phyloP scores from a whole-genome alignment of 345 rosid genomes.

The Gossypium bickii region DNA sequence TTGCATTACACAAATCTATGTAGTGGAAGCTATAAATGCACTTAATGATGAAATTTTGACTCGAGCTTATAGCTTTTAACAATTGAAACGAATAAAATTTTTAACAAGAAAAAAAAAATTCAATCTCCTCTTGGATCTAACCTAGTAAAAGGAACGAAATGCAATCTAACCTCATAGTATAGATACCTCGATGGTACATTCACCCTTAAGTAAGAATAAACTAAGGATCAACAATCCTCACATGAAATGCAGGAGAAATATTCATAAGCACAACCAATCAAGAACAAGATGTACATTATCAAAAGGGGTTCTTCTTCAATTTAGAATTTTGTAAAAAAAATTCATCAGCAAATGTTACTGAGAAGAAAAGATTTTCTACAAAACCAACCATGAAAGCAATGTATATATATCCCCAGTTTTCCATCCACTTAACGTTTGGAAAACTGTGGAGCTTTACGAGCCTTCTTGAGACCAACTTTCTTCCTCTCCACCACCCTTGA shows the following conservation, averaged over 20 bases:
- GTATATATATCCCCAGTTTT: background rate
- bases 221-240: background rate
- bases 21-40: too few relatives aligned
- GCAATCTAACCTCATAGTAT: too few relatives aligned
- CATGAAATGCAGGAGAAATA: background rate
- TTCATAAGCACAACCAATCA: background rate
- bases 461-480: slow-evolving; percentile 92
- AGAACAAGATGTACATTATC: background rate
- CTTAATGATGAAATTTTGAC: too few relatives aligned
- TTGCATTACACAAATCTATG: too few relatives aligned
- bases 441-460: slow-evolving; percentile 89
- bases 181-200: too few relatives aligned
- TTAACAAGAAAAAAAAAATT: too few relatives aligned
- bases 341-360: background rate
- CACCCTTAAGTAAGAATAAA: too few relatives aligned
- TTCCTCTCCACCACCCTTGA: slow-evolving; percentile 88
- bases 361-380: slow-evolving; percentile 5
- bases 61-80: too few relatives aligned
- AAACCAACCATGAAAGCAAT: background rate
- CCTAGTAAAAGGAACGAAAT: too few relatives aligned
- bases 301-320: background rate
- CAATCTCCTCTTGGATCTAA: too few relatives aligned
- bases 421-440: slow-evolving; percentile 65
- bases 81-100: too few relatives aligned
- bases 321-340: background rate